A percentile compares a stretch with the other conserved stretches of the same genome.
phyloP scores from a whole-genome alignment of 768 basidiomycete genomes.

The Lactarius hengduanensis region DNA sequence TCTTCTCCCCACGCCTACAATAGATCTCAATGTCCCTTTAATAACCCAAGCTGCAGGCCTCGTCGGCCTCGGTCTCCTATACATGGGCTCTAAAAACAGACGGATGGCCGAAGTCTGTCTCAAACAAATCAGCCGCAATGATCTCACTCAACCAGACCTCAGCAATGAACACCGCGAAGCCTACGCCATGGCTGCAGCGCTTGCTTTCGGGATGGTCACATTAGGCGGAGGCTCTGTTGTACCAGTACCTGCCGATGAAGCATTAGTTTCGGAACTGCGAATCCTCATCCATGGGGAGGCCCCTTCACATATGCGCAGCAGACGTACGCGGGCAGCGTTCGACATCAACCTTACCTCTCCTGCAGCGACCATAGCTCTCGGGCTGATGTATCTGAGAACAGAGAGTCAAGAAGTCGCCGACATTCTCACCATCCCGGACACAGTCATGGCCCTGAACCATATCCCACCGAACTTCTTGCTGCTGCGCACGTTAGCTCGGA shows the following conservation, averaged over 20 bases:
- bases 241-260: constrained; percentile 68
- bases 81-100: constrained; percentile 82
- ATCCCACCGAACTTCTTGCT: constrained; percentile 88
- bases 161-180: constrained; percentile 90
- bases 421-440: constrained; percentile 79
- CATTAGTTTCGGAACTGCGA: constrained; percentile 64
- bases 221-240: constrained; percentile 73
- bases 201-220: constrained; percentile 97
- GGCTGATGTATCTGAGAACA: constrained; percentile 89
- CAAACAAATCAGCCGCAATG: constrained; percentile 73
- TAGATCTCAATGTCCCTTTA: constrained; percentile 88
- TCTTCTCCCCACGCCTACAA: constrained; percentile 78
- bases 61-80: constrained; percentile 83
- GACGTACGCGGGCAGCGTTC: constrained; percentile 49
- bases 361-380: constrained; percentile 85
- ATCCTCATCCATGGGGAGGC: constrained; percentile 76
- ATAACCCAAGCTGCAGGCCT: constrained; percentile 89
- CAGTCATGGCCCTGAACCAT: constrained; percentile 72
- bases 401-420: constrained; percentile 84
- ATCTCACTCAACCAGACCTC: constrained; percentile 77
- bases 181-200: constrained; percentile 83
- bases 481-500: constrained; percentile 71
- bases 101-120: constrained; percentile 93
- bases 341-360: constrained; percentile 91
- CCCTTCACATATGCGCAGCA: constrained; percentile 40